A percentile compares a stretch with the other conserved stretches of the same genome.
Evolutionary conservation across 1,139 yeast species (phyloP).

Genomic region (Candida tropicalis): DNA sequence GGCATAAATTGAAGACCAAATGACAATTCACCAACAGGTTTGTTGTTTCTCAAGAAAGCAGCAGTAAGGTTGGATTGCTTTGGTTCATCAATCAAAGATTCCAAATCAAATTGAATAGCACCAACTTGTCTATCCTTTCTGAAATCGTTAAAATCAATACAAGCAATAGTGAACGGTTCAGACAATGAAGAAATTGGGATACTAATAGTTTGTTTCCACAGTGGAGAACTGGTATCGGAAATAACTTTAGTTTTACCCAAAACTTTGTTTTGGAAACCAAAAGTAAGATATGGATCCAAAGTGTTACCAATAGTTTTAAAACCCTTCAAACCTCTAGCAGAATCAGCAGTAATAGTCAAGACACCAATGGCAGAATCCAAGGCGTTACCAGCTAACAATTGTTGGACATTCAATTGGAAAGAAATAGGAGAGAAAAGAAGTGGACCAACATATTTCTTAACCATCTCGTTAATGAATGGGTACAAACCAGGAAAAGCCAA

Average conservation of each 20-base stretch:
- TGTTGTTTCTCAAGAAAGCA: constrained; percentile 74
- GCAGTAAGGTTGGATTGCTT: constrained; percentile 54
- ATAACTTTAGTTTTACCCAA: constrained; percentile 70
- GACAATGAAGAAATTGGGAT: constrained; percentile 74
- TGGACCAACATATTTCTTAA: constrained; percentile 84
- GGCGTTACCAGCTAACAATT: constrained; percentile 82
- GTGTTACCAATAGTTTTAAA: constrained; percentile 74
- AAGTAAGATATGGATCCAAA: constrained; percentile 85
- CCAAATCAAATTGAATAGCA: constrained; percentile 73
- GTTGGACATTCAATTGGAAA: constrained; percentile 89
- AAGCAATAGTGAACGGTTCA: constrained; percentile 74
- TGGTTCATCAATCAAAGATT: constrained; percentile 57
- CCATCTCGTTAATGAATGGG: constrained; percentile 80
- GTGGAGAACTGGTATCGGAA: constrained; percentile 67
- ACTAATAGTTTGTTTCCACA: constrained; percentile 79
- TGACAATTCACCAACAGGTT: constrained; percentile 71
- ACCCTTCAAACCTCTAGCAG: constrained; percentile 70
- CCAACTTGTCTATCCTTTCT: constrained; percentile 86
- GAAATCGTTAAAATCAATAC: constrained; percentile 74
- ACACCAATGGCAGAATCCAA: constrained; percentile 86
- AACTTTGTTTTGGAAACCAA: constrained; percentile 58
- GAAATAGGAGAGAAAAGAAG: constrained; percentile 86
- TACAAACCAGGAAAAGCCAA: constrained; percentile 84
- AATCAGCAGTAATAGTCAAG: constrained; percentile 64
- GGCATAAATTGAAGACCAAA: constrained; percentile 80